Evolutionary conservation across 257 asterid genomes (phyloP).

Genomic region (Solanum ossicruentum): DNA sequence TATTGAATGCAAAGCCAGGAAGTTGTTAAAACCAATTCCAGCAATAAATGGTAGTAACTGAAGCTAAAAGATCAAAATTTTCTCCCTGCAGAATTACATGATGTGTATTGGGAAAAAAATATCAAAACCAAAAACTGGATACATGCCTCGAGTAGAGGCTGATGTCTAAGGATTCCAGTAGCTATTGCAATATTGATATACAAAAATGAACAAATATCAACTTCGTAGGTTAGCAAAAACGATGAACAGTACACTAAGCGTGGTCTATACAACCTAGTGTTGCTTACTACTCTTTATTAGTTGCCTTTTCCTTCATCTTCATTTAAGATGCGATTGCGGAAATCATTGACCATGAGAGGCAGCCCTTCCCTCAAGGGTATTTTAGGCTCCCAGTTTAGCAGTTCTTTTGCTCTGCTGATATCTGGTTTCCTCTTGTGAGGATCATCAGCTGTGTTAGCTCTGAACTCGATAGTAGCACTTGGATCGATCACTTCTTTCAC

Average conservation of each 20-base stretch:
- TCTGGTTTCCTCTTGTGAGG: slow-evolving; percentile 99
- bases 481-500: slow-evolving; percentile 92
- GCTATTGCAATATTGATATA: neutral
- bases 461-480: slow-evolving; percentile 71
- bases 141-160: neutral
- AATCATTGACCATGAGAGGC: slow-evolving; percentile 81
- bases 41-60: neutral
- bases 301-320: slow-evolving; percentile 96
- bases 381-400: slow-evolving; percentile 96
- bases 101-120: neutral
- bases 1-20: neutral
- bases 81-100: neutral
- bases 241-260: neutral
- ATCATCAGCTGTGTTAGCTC: slow-evolving; percentile 90
- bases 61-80: neutral
- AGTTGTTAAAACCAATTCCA: neutral
- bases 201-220: neutral
- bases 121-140: neutral
- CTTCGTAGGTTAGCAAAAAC: neutral
- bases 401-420: slow-evolving; percentile 81
- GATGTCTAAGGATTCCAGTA: neutral
- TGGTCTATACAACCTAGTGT: slow-evolving; percentile 1
- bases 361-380: slow-evolving; percentile 67
- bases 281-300: slow-evolving; percentile 4
- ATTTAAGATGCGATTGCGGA: slow-evolving; percentile 85